Percentiles rank a stretch among this genome's conserved stretches.
phyloP scores from a whole-genome alignment of 2,329 filamentous ascomycete genomes.

The Stachybotrys chartarum region DNA sequence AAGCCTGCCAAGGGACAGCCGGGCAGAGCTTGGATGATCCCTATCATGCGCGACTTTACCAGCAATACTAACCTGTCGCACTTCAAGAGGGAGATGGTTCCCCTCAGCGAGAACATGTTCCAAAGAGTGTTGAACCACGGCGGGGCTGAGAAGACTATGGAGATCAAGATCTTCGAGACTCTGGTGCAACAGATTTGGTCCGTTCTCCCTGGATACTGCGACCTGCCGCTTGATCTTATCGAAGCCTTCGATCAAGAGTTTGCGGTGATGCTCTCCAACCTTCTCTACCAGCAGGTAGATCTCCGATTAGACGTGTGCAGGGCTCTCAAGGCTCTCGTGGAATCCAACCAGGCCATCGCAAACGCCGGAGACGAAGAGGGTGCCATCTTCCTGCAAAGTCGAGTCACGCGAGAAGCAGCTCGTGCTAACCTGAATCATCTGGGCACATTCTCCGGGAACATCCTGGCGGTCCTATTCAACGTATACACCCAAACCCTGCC shows the following conservation, averaged over 20 bases:
- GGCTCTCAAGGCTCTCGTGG: constrained; percentile 77
- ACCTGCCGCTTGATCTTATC: constrained; percentile 73
- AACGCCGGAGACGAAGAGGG: constrained; percentile 58
- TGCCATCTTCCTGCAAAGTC: constrained; percentile 67
- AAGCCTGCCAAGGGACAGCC: constrained; percentile 70
- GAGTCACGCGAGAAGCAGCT: constrained; percentile 69
- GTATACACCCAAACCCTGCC: constrained; percentile 96
- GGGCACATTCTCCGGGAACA: constrained; percentile 71
- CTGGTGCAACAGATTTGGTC: constrained; percentile 95
- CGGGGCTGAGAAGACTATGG: constrained; percentile 80
- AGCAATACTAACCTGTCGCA: constrained; percentile 82
- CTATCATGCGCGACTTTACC: constrained; percentile 80
- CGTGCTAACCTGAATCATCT: constrained; percentile 77
- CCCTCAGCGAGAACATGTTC: constrained; percentile 84
- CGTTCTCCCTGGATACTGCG: constrained; percentile 87
- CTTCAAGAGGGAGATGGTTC: constrained; percentile 80
- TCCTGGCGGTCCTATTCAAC: constrained; percentile 96
- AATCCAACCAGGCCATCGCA: constrained; percentile 80
- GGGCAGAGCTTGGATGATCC: constrained; percentile 90
- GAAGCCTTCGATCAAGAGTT: constrained; percentile 79
- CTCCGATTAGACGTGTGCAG: constrained; percentile 82
- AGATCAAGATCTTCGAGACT: constrained; percentile 96
- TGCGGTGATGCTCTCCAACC: constrained; percentile 82
- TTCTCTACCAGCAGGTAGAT: constrained; percentile 87
- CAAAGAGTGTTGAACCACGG: constrained; percentile 82